Evolutionary conservation across 495 filamentous ascomycete species (phyloP), one percentile per base, ranked within the genome.

Genomic region (Pseudomonodictys pantanalensis): DNA sequence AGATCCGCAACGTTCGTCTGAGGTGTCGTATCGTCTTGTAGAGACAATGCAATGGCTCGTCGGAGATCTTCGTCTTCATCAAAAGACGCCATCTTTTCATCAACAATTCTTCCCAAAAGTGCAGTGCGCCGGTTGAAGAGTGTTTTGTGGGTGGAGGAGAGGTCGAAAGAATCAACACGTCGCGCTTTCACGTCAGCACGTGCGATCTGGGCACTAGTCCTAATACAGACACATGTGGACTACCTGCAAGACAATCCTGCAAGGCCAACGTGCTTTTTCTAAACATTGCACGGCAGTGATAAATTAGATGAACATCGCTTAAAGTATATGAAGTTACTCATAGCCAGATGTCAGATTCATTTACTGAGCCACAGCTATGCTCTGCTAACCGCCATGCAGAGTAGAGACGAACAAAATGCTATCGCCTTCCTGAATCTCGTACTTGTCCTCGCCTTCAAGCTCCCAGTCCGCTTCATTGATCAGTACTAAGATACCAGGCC

Each of bases 391-490:
- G 25, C 93, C 93, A 72, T 99, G 93, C 28, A 99, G 78, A n/a
- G 93, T 99, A 51, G 91, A 96, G 48, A 99, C 92, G 72, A 99
- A 99, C 48, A 97, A 77, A 68, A 99, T 88, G 66, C 88, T 92
- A 74, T 99, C 93, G 23, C 83, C 79, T 22, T 77, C 69, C 72
- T 92, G 84, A 52, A 97, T 77, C 68, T 90, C 85, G 71, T 96
- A 97, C 54, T 79, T 80, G 62, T 91, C 91, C 73, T 97, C 92
- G 7, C 92, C 93, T 73, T 97, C 95, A 12, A 99, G 82, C 74
- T 97, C 92, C 93, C 93, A 99, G 70, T 99, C 93, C 39, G 89
- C 87, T 65, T 99, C 92, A 71, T 99, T 99, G 72, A 99, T 92
- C 56, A 99, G 77, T 15, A 97, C 95, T 45, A 99, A 82, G 66